Conservation (phyloP, 2,329 filamentous ascomycete genomes). For the Microcyclospora tardicrescens region DNA sequence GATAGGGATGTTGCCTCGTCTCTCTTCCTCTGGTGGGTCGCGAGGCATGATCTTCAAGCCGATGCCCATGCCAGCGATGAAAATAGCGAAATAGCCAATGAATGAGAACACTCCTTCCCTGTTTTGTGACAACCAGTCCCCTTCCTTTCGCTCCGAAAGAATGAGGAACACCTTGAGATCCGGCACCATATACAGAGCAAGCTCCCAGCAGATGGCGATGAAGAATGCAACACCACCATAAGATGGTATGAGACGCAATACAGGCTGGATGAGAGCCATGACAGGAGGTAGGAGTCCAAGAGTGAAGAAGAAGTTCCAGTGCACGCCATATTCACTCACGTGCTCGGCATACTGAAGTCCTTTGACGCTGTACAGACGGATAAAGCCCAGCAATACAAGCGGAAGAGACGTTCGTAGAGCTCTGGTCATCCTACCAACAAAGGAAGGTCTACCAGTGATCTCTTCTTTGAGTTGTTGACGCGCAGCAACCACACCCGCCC, state of each 20-base stretch:
- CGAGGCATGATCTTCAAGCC: slow-evolving; percentile 68
- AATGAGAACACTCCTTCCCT: slow-evolving; percentile 94
- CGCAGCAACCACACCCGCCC: slow-evolving; percentile 79
- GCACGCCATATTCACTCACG: slow-evolving; percentile 91
- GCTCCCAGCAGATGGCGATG: slow-evolving; percentile 58
- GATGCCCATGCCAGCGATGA: slow-evolving; percentile 73
- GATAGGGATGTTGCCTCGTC: slow-evolving; percentile 1
- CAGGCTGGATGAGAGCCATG: slow-evolving; percentile 66
- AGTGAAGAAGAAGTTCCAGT: slow-evolving; percentile 99
- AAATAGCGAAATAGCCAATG: slow-evolving; percentile 85
- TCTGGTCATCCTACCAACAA: slow-evolving; percentile 46
- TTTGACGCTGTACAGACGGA: slow-evolving; percentile 81
- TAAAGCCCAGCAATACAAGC: slow-evolving; percentile 62
- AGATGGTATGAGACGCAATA: slow-evolving; percentile 57
- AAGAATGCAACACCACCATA: slow-evolving; percentile 63
- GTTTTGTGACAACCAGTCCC: slow-evolving; percentile 71
- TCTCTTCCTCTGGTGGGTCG: slow-evolving; percentile 16
- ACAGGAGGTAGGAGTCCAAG: slow-evolving; percentile 79
- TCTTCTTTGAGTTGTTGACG: slow-evolving; percentile 60
- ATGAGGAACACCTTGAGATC: slow-evolving; percentile 72
- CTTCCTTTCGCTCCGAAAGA: slow-evolving; percentile 54
- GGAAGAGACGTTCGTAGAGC: slow-evolving; percentile 74
- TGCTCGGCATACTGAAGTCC: slow-evolving; percentile 93
- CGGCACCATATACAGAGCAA: slow-evolving; percentile 56
- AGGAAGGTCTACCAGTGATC: slow-evolving; percentile 26